Percentiles rank a stretch among this genome's conserved stretches.
These are phyloP conservation scores for Hygrophorus russula DNA, from an alignment of 768 basidiomycete genomes.

Conservation along the genomic window DNA sequence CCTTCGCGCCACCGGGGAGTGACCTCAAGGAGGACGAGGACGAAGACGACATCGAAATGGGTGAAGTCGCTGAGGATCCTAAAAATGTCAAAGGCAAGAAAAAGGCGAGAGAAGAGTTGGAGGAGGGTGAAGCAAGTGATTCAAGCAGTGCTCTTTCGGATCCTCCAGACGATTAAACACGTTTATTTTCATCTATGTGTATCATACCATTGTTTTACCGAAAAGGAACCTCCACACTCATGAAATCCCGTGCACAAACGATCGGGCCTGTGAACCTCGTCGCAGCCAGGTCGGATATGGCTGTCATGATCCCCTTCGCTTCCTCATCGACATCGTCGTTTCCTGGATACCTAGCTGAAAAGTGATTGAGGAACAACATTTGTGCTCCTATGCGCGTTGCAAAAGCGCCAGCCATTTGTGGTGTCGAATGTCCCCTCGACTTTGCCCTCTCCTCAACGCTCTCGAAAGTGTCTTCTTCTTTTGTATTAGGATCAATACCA, in stretches of 20 bases:
- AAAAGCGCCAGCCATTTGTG: conserved; percentile 81
- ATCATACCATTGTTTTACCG: conserved; percentile 13
- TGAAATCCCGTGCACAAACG: conserved; percentile 62
- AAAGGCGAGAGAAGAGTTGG: conserved; percentile 59
- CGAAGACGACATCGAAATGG: conserved; percentile 80
- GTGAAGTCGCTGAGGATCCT: conserved; percentile 73
- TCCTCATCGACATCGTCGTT: conserved; percentile 40
- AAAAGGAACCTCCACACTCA: conserved; percentile 51
- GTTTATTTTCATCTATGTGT: not conserved
- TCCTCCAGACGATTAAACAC: conserved; percentile 45
- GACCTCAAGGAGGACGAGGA: conserved; percentile 2
- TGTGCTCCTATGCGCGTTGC: conserved; percentile 53
- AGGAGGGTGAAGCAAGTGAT: conserved; percentile 83
- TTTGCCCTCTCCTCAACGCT: conserved; percentile 51
- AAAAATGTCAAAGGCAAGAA: conserved; percentile 39
- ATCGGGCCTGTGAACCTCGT: conserved; percentile 45
- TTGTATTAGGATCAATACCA: conserved; percentile 47
- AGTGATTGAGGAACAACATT: conserved; percentile 71
- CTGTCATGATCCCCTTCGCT: conserved; percentile 47
- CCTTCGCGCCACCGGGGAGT: not conserved
- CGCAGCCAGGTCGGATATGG: conserved; percentile 47
- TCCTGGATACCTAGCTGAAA: conserved; percentile 72
- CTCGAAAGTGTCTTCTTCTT: conserved; percentile 48
- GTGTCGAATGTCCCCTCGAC: conserved; percentile 83
- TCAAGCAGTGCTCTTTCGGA: conserved; percentile 70